These are phyloP conservation scores for Nothopassalora personata DNA, from an alignment of 2,329 filamentous ascomycete genomes.

Conservation along the genomic window DNA sequence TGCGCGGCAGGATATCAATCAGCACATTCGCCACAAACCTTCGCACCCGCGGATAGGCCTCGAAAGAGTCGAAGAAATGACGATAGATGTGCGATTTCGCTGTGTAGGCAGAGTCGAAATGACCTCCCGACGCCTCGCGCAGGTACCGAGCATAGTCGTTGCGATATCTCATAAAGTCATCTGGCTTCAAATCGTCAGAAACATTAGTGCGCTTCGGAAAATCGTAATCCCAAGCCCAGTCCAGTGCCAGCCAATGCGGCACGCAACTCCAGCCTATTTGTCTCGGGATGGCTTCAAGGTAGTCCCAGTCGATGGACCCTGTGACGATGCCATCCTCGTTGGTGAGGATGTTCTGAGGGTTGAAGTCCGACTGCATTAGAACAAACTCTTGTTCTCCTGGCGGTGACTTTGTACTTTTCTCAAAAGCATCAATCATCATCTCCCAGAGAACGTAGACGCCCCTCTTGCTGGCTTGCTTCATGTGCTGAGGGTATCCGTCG, in stretches of 20 bases:
- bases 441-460: conserved; percentile 13
- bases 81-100: conserved; percentile 19
- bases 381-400: conserved; percentile 13
- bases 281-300: conserved; percentile 14
- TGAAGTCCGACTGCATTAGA: conserved; percentile 20
- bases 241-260: conserved; percentile 15
- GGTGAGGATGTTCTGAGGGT: conserved; percentile 17
- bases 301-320: conserved; percentile 21
- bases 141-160: conserved; percentile 13
- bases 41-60: conserved; percentile 12
- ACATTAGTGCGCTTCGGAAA: conserved; percentile 9
- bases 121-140: conserved; percentile 9
- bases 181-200: conserved; percentile 5
- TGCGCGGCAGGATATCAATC: conserved; percentile 11
- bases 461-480: conserved; percentile 1
- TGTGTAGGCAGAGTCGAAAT: conserved; percentile 12
- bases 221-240: conserved; percentile 12
- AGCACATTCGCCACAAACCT: conserved; percentile 16
- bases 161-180: conserved; percentile 14
- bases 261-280: conserved; percentile 15
- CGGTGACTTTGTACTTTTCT: conserved; percentile 7
- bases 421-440: conserved; percentile 14
- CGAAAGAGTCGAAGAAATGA: conserved; percentile 9
- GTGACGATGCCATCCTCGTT: conserved; percentile 9
- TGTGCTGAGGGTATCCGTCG: conserved; percentile 1